These are phyloP conservation scores for Leccinum uliginosum DNA, from an alignment of 768 basidiomycete genomes.

Conservation along the genomic window DNA sequence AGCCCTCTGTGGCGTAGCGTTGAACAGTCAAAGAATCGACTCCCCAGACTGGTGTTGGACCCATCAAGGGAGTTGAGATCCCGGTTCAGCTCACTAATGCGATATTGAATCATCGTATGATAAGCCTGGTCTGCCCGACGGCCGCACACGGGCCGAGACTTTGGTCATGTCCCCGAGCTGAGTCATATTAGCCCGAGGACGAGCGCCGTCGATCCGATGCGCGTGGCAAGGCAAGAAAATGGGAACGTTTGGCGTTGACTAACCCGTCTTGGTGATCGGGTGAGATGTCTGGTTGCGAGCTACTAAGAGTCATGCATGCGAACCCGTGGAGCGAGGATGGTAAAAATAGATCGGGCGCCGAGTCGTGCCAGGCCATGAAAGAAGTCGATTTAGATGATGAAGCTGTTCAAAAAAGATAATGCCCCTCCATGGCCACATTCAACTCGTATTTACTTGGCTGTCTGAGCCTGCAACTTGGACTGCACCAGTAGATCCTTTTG, in stretches of 20 bases:
- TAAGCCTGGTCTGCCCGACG: neutral
- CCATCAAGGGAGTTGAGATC: slow-evolving; percentile 12
- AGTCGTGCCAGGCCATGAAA: too few species aligned
- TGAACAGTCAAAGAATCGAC: neutral
- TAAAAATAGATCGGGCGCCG: too few species aligned
- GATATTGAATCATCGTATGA: neutral
- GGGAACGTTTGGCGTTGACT: neutral
- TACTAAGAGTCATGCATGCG: too few species aligned
- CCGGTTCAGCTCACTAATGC: slow-evolving; percentile 2
- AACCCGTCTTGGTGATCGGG: neutral
- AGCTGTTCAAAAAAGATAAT: too few species aligned
- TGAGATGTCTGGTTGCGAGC: too few species aligned
- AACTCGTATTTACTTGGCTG: slow-evolving; percentile 19
- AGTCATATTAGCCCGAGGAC: neutral
- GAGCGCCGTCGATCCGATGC: neutral
- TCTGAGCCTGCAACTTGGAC: slow-evolving; percentile 34
- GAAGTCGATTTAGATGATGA: too few species aligned
- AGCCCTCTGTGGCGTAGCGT: neutral
- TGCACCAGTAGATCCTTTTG: slow-evolving; percentile 68
- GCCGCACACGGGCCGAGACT: neutral
- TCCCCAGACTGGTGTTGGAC: neutral
- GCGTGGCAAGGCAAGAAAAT: neutral
- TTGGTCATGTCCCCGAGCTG: neutral
- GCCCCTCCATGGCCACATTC: too few species aligned
- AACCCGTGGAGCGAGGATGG: too few species aligned